These are phyloP conservation scores for Penicillium italicum DNA, from an alignment of 2,329 filamentous ascomycete species.

Conservation along the genomic window DNA sequence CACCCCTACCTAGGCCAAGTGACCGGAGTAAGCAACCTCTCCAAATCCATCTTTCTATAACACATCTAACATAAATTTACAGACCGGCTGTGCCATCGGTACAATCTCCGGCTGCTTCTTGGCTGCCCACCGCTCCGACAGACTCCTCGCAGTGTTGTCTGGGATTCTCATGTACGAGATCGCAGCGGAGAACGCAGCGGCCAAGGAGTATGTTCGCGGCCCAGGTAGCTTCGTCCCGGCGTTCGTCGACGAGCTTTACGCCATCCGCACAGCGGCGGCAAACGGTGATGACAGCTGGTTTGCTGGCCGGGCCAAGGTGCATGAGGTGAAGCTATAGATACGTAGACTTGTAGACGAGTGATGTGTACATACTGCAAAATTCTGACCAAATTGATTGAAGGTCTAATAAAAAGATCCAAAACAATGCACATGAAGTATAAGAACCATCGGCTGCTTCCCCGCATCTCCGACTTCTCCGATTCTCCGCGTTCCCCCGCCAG, in stretches of 20 bases:
- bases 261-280: constrained; percentile 35
- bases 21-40: constrained; percentile 37
- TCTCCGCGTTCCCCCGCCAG: neutral
- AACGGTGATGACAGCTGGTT: constrained; percentile 37
- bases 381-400: neutral
- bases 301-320: constrained; percentile 36
- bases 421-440: neutral
- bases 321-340: constrained; percentile 29
- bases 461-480: constrained; percentile 17
- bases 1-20: constrained; percentile 55
- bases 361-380: constrained; percentile 3
- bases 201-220: constrained; percentile 62
- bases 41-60: neutral
- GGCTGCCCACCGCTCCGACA: constrained; percentile 60
- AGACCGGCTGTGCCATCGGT: constrained; percentile 79
- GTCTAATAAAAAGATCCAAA: neutral
- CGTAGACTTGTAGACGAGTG: neutral
- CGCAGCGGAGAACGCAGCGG: constrained; percentile 65
- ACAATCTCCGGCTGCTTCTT: constrained; percentile 74
- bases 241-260: constrained; percentile 70
- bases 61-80: neutral
- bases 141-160: constrained; percentile 68
- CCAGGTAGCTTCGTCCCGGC: constrained; percentile 84
- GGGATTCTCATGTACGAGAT: constrained; percentile 75
- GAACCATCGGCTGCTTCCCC: constrained; percentile 14